Conservation (phyloP, 768 basidiomycete genomes). For the Termitomyces sp. region DNA sequence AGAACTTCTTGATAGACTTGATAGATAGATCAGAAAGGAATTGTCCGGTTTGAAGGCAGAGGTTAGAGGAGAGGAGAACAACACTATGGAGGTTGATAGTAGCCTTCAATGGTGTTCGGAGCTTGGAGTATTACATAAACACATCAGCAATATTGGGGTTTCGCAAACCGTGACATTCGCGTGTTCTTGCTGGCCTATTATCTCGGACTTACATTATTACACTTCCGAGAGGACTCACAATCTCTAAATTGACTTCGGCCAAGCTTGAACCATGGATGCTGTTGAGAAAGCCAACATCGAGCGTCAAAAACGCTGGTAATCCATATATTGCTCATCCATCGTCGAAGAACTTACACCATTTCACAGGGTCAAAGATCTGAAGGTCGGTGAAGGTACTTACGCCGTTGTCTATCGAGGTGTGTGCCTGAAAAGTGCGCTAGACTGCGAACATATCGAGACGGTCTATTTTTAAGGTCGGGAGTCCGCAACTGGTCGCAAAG, state of each 20-base stretch:
- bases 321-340: slow-evolving; percentile 8
- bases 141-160: too few species aligned
- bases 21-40: too few species aligned
- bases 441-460: not conserved
- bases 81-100: too few species aligned
- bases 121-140: not conserved
- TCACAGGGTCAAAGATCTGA: slow-evolving; percentile 72
- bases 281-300: slow-evolving; percentile 78
- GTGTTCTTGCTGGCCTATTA: not conserved
- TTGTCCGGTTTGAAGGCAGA: too few species aligned
- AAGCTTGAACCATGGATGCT: slow-evolving; percentile 57
- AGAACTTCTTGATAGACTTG: too few species aligned
- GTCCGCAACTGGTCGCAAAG: slow-evolving; percentile 69
- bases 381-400: slow-evolving; percentile 91
- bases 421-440: slow-evolving; percentile 12
- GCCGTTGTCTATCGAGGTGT: slow-evolving; percentile 93
- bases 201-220: not conserved
- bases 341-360: slow-evolving; percentile 1
- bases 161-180: too few species aligned
- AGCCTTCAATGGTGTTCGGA: too few species aligned
- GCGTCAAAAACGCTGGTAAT: slow-evolving; percentile 65
- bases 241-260: not conserved
- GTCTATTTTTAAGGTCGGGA: slow-evolving; percentile 55
- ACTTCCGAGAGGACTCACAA: not conserved
- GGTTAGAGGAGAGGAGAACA: too few species aligned